Conservation (phyloP, 345 rosid genomes). For the Corymbia maculata region DNA sequence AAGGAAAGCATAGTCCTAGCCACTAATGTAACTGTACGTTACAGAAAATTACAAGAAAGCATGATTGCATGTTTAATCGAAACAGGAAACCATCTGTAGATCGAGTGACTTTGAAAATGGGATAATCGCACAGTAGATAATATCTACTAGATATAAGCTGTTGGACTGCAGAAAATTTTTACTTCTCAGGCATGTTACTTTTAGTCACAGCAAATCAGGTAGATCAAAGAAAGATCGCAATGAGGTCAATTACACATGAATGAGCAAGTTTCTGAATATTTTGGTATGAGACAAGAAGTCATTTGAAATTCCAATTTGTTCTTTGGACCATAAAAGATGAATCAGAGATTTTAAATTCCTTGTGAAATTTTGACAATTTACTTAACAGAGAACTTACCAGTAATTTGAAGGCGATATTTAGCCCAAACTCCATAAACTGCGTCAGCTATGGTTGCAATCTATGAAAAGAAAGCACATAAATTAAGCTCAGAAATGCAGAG, state of each 20-base stretch:
- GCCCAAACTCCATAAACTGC: conserved; percentile 80
- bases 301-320: neutral
- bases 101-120: neutral
- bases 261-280: neutral
- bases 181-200: neutral
- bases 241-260: neutral
- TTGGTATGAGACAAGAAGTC: neutral
- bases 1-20: neutral
- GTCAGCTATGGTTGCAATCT: conserved; percentile 68
- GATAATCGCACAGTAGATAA: neutral
- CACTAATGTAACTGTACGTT: neutral
- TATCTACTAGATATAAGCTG: neutral
- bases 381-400: conserved; percentile 32
- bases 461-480: conserved; percentile 2
- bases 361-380: neutral
- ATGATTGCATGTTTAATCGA: neutral
- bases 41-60: neutral
- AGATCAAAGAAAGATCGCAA: neutral
- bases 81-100: neutral
- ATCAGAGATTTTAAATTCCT: neutral
- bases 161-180: neutral
- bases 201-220: neutral
- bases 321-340: neutral
- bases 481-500: neutral
- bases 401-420: conserved; percentile 70